These are phyloP conservation scores for Tetracladium marchalianum DNA, from an alignment of 495 filamentous ascomycete species.

Conservation along the genomic window DNA sequence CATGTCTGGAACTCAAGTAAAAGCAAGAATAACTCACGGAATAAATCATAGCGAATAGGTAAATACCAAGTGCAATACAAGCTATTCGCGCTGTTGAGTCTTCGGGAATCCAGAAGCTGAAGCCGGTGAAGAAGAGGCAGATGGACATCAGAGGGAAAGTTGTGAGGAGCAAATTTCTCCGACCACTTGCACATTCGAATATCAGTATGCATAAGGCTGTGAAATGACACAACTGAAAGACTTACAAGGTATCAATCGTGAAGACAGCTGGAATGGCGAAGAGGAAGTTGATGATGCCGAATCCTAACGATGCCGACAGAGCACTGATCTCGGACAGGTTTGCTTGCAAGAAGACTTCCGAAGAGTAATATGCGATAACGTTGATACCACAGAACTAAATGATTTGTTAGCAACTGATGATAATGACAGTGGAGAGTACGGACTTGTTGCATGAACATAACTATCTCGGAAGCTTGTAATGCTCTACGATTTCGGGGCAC, in stretches of 20 bases:
- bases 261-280: constrained; percentile 71
- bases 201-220: no score
- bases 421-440: neutral
- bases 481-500: constrained; percentile 74
- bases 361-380: constrained; percentile 62
- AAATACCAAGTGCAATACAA: constrained; percentile 62
- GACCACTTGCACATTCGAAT: constrained; percentile 38
- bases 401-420: constrained; percentile 1
- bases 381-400: constrained; percentile 29
- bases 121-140: constrained; percentile 68
- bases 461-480: constrained; percentile 59
- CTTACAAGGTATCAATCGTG: constrained; percentile 64
- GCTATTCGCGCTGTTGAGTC: constrained; percentile 29
- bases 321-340: constrained; percentile 46
- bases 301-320: constrained; percentile 60
- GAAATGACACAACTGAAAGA: no score
- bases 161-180: constrained; percentile 63
- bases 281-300: constrained; percentile 70
- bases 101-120: constrained; percentile 72
- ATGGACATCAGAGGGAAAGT: constrained; percentile 70
- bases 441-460: constrained; percentile 86
- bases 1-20: no score
- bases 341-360: constrained; percentile 51
- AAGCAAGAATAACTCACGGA: constrained; percentile 20
- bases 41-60: constrained; percentile 67